Percentiles rank a stretch among this genome's conserved stretches.
Evolutionary conservation across 2,329 filamentous ascomycete genomes (phyloP).

Genomic region (Colletotrichum lini): DNA sequence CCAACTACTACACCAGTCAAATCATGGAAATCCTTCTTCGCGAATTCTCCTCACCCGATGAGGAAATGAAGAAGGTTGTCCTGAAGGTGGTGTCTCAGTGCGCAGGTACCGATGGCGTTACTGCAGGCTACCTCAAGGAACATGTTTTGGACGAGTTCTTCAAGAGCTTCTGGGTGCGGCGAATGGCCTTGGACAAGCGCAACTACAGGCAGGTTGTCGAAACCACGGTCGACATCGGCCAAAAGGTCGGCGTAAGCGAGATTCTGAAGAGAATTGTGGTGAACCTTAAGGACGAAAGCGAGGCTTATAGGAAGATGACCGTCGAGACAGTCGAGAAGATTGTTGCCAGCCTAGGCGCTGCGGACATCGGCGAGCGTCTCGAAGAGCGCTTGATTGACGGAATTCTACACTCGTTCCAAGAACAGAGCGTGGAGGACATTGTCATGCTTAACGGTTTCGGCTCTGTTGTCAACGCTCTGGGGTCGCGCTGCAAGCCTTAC

Average conservation of each 20-base stretch:
- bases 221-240: constrained; percentile 95
- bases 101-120: constrained; percentile 93
- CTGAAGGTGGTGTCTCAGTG: constrained; percentile 98
- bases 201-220: constrained; percentile 99
- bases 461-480: constrained; percentile 95
- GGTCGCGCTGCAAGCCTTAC: constrained; percentile 94
- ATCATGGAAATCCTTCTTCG: constrained; percentile 98
- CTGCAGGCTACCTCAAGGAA: constrained; percentile 93
- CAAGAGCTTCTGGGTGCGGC: constrained; percentile 97
- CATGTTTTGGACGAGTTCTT: constrained; percentile 97
- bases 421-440: constrained; percentile 96
- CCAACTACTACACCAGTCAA: constrained; percentile 98
- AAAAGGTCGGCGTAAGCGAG: constrained; percentile 97
- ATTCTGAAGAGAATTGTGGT: constrained; percentile 93
- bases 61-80: constrained; percentile 99
- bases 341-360: constrained; percentile 91
- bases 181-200: constrained; percentile 97
- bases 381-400: constrained; percentile 96
- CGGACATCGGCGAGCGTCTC: constrained; percentile 91
- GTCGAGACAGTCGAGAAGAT: constrained; percentile 98
- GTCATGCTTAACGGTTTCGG: constrained; percentile 98
- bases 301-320: constrained; percentile 99
- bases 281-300: constrained; percentile 98
- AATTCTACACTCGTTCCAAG: constrained; percentile 96
- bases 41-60: constrained; percentile 96